Evolutionary conservation across 306 rosid genomes (phyloP).

Genomic region (Lagenaria siceraria): DNA sequence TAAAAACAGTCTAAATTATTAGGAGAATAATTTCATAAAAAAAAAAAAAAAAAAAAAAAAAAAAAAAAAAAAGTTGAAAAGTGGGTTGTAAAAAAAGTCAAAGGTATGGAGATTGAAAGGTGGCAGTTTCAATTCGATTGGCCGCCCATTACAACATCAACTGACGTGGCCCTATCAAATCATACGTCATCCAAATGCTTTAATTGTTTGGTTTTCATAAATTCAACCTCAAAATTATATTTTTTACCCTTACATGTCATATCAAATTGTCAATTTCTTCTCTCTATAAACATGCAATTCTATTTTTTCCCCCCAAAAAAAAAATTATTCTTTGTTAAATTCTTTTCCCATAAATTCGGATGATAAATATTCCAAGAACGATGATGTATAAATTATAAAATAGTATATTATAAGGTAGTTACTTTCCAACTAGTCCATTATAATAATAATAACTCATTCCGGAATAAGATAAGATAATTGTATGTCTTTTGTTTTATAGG

Average conservation of each 20-base stretch:
- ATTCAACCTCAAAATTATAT: neutral
- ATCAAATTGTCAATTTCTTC: neutral
- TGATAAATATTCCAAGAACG: neutral
- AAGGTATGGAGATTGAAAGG: neutral
- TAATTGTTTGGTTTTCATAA: too few relatives aligned
- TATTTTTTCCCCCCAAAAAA: neutral
- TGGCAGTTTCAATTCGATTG: neutral
- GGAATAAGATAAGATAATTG: too few relatives aligned
- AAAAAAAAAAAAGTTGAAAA: neutral
- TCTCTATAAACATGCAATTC: neutral
- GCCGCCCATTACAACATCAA: neutral
- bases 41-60: neutral
- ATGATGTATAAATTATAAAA: neutral
- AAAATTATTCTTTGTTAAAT: neutral
- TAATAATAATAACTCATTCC: too few relatives aligned
- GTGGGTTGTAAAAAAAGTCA: neutral
- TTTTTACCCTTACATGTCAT: neutral
- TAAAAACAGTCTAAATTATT: too few relatives aligned
- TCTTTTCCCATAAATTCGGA: neutral
- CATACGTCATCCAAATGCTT: neutral
- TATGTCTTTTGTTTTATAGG: too few relatives aligned
- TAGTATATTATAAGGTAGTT: too few relatives aligned
- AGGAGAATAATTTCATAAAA: neutral
- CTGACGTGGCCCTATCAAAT: neutral
- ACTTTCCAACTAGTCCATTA: too few relatives aligned